Evolutionary conservation across 495 filamentous ascomycete genomes (phyloP), one percentile per base, ranked within the genome.

Genomic region (Hypoxylon fragiforme): DNA sequence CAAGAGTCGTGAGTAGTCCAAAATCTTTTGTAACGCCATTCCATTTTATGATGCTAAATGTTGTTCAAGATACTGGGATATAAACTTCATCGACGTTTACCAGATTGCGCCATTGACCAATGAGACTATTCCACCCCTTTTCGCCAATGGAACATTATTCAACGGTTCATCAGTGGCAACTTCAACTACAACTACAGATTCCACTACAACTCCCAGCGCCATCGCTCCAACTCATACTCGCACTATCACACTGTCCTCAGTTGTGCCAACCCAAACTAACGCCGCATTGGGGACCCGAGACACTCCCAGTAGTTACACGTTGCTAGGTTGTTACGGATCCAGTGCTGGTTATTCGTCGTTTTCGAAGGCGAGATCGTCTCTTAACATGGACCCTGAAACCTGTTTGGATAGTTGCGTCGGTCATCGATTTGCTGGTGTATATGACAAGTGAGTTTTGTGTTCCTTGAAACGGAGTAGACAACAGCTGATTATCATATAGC

Each of bases 41-140:
- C 9, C 2, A 3, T 9, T 20, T 16, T 3, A 1, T 35, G 7
- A 4, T 11, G 3, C 7, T 47, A 51, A 52, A 58, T 0, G 18
- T 11, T 6, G 3, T 9, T 15, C 2, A 30, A 59, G 55, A 13
- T 91, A 85, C 69, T 92, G 88, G 87, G 65, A 81, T 40, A 81
- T 92, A 59, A 88, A 88, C 56, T 85, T 75, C 7, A 72, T 89
- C 60, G 81, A 68, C 60, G 76, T 88, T 7, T 89, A 82, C 57
- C 74, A 86, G 68, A 64, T 44, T 22, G 44, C 49, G 3, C 49
- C 49, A 15, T 26, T 54, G 21, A 48, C 48, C 2, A 44, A 52
- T 30, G 47, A 13, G 26, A 57, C 49, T 14, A 21, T 50, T 3
- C 35, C 62, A 20, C 35, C 55, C 22, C 22, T 50, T 38, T 36